Evolutionary conservation across 169 alveolate genomes (phyloP), one percentile per base, ranked within the genome.

Genomic region (Cryptosporidium sp.): DNA sequence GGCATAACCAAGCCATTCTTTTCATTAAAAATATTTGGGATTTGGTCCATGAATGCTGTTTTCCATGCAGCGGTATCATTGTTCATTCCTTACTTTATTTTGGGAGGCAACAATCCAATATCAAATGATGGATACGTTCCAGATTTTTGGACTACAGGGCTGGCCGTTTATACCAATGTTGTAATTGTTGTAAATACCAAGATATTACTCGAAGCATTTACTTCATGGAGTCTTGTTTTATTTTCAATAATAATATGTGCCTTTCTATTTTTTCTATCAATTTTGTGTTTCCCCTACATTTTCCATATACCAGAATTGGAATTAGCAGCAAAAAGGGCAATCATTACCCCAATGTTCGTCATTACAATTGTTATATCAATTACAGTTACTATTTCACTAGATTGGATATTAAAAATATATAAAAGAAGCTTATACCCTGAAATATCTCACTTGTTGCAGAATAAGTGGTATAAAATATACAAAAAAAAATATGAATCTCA

Each of bases 161-260:
- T 93, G 9, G 95, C 92, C 31, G 85, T 94, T 33, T 85, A 89
- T 39, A 80, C 68, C 10, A 80, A 80, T 65, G 94, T 95, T 69
- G 93, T 95, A 80, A 61, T 94, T 3, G 86, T 94, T 70, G 97
- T 94, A 42, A 91, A 92, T 73, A 45, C 75, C n/a, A 95, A 95
- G 86, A 92, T 95, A 45, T 67, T 94, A 45, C 69, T 95, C 86
- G 89, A 80, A 62, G 35, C 89, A 2, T 80, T 21, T 65, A 80
- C 89, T 18, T 37, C 89, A 14, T 80, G 89, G 89, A 80, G 62
- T 14, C 75, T 80, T 37, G 73, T 80, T 42, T 65, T 80, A 37
- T 26, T 42, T 62, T 80, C 89, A 60, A 42, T 80, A 39, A 21
- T 65, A 35, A 14, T 80, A 14, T 80, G 89, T 60, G 75, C 75